phyloP scores from a whole-genome alignment of 306 rosid species.

The Styphnolobium japonicum region DNA sequence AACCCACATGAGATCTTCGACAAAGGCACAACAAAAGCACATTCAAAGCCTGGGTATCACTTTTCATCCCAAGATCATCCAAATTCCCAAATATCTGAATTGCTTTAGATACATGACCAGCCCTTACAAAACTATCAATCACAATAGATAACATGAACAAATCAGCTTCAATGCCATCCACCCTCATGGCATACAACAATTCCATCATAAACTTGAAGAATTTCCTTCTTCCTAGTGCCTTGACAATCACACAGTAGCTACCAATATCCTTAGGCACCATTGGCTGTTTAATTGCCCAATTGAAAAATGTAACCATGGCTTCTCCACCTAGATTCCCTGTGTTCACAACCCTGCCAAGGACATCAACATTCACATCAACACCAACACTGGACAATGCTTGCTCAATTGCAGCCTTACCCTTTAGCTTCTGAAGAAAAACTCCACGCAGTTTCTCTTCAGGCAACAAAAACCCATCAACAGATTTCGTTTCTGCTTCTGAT shows the following conservation, averaged over 20 bases:
- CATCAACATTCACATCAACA: conserved; percentile 46
- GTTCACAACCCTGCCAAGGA: conserved; percentile 51
- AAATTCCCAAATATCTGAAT: conserved; percentile 50
- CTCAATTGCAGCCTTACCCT: conserved; percentile 63
- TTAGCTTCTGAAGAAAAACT: conserved; percentile 73
- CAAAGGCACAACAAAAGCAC: conserved; percentile 65
- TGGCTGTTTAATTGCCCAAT: conserved; percentile 76
- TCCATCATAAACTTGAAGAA: conserved; percentile 47
- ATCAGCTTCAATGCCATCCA: conserved; percentile 41
- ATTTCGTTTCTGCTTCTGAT: conserved; percentile 9
- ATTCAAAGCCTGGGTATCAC: conserved; percentile 56
- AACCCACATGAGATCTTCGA: conserved; percentile 55
- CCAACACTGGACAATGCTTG: conserved; percentile 46
- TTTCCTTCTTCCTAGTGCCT: conserved; percentile 79
- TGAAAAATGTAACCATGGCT: conserved; percentile 66
- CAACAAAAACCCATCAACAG: conserved; percentile 57
- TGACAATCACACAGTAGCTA: conserved; percentile 53
- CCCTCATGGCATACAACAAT: conserved; percentile 46
- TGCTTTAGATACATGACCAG: conserved; percentile 63
- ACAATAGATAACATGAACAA: conserved; percentile 51
- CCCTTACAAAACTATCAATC: conserved; percentile 68
- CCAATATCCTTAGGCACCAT: conserved; percentile 37
- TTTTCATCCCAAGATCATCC: conserved; percentile 54
- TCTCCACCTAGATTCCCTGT: conserved; percentile 66
- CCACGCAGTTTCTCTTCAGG: conserved; percentile 81